Evolutionary conservation across 768 basidiomycete genomes (phyloP).

Genomic region (Lyophyllum decastes): DNA sequence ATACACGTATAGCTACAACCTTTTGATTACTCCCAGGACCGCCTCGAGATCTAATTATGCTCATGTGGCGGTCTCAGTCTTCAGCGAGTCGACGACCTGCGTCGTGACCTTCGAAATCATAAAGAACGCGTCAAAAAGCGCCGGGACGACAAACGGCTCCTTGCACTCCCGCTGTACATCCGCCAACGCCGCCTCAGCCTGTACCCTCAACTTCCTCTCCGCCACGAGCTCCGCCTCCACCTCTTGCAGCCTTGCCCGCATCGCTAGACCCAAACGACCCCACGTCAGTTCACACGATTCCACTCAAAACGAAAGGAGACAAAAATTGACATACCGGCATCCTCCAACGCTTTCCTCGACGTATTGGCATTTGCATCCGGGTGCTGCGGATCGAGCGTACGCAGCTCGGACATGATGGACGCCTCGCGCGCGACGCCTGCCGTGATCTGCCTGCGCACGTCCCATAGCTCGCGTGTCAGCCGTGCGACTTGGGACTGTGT

Average conservation of each 20-base stretch:
- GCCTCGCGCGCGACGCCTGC: conserved; percentile 24
- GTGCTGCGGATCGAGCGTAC: conserved; percentile 11
- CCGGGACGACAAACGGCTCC: conserved; percentile 58
- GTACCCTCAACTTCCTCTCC: conserved; percentile 37
- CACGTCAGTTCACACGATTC: background rate
- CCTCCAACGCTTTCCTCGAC: conserved; percentile 4
- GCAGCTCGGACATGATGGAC: conserved; percentile 26
- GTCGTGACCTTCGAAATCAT: conserved; percentile 48
- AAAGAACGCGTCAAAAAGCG: conserved; percentile 54
- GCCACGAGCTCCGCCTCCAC: conserved; percentile 35
- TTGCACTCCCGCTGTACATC: conserved; percentile 53
- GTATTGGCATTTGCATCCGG: too few species aligned
- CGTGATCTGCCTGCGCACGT: conserved; percentile 27
- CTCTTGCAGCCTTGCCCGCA: conserved; percentile 24
- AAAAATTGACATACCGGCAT: conserved; percentile 13
- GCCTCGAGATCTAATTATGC: background rate
- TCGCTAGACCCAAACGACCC: conserved; percentile 15
- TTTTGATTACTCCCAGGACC: background rate
- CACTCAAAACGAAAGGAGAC: too few species aligned
- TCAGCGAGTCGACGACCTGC: conserved; percentile 17
- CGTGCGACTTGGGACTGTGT: conserved; percentile 13
- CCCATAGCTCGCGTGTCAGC: conserved; percentile 26
- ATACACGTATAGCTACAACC: background rate
- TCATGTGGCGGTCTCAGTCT: background rate
- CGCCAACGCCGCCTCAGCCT: conserved; percentile 43